phyloP scores from a whole-genome alignment of 1,284 basidiomycete genomes.

The Ustilago crameri region DNA sequence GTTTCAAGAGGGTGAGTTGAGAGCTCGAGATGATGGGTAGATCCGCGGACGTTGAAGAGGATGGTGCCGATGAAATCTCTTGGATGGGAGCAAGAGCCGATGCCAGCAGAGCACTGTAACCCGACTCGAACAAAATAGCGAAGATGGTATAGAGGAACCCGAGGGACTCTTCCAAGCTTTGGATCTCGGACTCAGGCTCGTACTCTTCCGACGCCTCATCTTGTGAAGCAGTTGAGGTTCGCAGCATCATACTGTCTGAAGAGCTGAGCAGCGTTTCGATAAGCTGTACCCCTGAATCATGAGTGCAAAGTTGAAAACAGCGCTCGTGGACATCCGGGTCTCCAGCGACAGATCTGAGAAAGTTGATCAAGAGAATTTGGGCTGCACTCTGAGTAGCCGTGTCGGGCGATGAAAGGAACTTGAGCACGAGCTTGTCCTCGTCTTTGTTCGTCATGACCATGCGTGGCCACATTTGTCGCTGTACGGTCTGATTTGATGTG shows the following conservation, averaged over 20 bases:
- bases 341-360: conserved; percentile 6
- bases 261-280: conserved; percentile 26
- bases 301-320: conserved; percentile 24
- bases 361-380: conserved; percentile 45
- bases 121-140: conserved; percentile 33
- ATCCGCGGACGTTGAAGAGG: conserved; percentile 3
- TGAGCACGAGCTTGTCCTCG: conserved; percentile 22
- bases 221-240: conserved; percentile 8
- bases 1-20: conserved; percentile 50
- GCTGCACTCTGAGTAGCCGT: conserved; percentile 38
- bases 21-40: conserved; percentile 30
- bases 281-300: conserved; percentile 14
- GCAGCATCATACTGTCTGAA: conserved; percentile 44
- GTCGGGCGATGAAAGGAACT: conserved; percentile 38
- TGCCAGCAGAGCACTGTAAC: conserved; percentile 25
- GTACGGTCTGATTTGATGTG: conserved; percentile 29
- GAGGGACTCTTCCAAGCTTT: conserved; percentile 37
- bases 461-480: conserved; percentile 29
- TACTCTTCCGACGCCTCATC: conserved; percentile 1
- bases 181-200: conserved; percentile 20
- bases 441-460: conserved; percentile 16
- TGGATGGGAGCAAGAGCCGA: conserved; percentile 25
- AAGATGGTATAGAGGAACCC: conserved; percentile 51
- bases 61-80: conserved; percentile 9
- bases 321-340: conserved; percentile 1